Evolutionary conservation across 768 basidiomycete species (phyloP), one percentile per base, ranked within the genome.

Genomic region (Boletus huronensis): DNA sequence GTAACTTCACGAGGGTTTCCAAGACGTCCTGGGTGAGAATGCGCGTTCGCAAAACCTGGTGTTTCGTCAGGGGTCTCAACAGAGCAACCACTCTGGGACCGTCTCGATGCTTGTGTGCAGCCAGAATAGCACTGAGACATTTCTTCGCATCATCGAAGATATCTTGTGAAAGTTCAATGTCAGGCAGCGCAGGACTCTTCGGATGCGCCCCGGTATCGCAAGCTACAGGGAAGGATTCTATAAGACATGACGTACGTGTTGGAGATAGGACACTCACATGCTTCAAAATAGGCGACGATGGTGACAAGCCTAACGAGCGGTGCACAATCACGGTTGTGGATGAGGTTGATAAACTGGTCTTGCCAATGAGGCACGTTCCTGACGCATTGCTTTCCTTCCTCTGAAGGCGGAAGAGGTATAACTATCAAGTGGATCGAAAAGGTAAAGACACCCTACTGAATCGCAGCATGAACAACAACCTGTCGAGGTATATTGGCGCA

Each of bases 251-350:
- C 1, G 31, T 7, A 35, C 3, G 9, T 6, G 10, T 19, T 16
- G 7, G 5, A 13, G 29, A 31, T 8, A 3, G 10, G 26, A 31
- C 25, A 39, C 64, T 42, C 19, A 66, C 64, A 61, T 14, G 57
- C 57, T 31, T 65, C 64, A 5, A 53, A 61, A 46, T 63, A 65
- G 10, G 64, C 64, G 2, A 65, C 56, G 26, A 65, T 58, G 13
- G 58, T 52, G 9, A 64, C 64, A 5, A 66, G 58, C 51, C 54
- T 58, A 2, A 66, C 62, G 9, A 65, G 56, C 14, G 56, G 42
- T 9, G 56, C 48, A n/a, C 55, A 66, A 8, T 56, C 6, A 13
- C 3, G 28, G n/a, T 46, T 53, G 5, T 47, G 16, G 16, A 66
- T 61, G 35, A 64, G 54, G 1, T 29, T 43, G 26, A 11, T 43